Evolutionary conservation across 2,329 filamentous ascomycete species (phyloP), one percentile per base, ranked within the genome.

Genomic region (Knoxdaviesia capensis): DNA sequence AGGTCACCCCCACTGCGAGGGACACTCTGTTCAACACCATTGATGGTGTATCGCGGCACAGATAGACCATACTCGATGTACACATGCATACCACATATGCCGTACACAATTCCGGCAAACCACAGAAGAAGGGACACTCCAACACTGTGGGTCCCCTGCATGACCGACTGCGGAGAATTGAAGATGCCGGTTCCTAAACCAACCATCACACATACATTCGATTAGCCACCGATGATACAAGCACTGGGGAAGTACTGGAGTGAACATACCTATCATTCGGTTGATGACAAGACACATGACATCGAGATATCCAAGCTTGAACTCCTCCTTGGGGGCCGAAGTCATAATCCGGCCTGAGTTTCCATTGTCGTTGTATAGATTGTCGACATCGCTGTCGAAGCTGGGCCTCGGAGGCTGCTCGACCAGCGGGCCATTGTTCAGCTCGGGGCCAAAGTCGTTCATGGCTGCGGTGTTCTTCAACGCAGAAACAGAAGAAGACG

Each of bases 61-160:
- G 62, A 64, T 11, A 68, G 55, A 2, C 65, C 64, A 39, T 65
- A 63, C 45, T 68, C 65, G 8, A 67, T 54, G 43, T 59, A 60
- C 6, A 60, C 58, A 31, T 60, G 57, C 7, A 53, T 48, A 1
- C 60, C 54, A 7, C 55, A 47, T 40, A 59, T 47, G 43, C 59
- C 55, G 43, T 63, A 62, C 11, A 63, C 45, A 33, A 54, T 53
- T 6, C 59, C 60, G 4, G 54, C 53, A 9, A 59, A 44, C 62
- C 62, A 65, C 30, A 65, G 51, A 7, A 64, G 53, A 7, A 65
- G 49, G 5, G 59, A 50, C 8, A 54, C 50, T 3, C 55, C 57
- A 0, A 55, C 52, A 33, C 54, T 59, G 28, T 46, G 41, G 9
- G 56, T 59, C 7, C 55, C 56, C 8, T 48, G 39, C 48, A 60